A percentile compares a stretch with the other conserved stretches of the same genome.
Conservation (phyloP, 495 filamentous ascomycete species). For the Filosporella fistucella region DNA sequence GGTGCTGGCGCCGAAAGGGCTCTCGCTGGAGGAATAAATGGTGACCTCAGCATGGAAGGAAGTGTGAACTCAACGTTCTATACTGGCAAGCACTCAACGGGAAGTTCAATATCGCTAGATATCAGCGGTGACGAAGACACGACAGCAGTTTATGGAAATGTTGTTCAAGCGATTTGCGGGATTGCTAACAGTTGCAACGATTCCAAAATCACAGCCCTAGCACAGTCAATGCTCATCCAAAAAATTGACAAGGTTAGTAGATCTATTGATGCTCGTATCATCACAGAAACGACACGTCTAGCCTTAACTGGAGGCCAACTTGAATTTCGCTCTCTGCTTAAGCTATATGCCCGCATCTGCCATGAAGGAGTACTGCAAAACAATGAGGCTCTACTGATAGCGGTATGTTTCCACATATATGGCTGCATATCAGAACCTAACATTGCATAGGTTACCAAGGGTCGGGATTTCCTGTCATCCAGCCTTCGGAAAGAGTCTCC, state of each 20-base stretch:
- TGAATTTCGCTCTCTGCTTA: constrained; percentile 81
- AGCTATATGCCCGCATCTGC: constrained; percentile 70
- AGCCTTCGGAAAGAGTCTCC: constrained; percentile 61
- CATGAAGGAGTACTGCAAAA: constrained; percentile 67
- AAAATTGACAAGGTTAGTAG: constrained; percentile 80
- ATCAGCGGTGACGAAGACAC: constrained; percentile 70
- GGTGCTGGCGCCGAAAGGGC: constrained; percentile 39
- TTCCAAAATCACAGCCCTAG: constrained; percentile 87
- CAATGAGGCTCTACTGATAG: constrained; percentile 50
- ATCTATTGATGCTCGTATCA: constrained; percentile 74
- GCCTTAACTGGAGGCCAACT: constrained; percentile 65
- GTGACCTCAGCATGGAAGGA: constrained; percentile 25
- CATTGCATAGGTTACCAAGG: constrained; percentile 54
- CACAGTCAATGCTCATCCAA: constrained; percentile 93
- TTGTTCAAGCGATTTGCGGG: constrained; percentile 84
- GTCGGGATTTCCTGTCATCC: constrained; percentile 72
- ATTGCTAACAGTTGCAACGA: constrained; percentile 79
- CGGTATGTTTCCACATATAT: constrained; percentile 46
- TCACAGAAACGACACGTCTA: constrained; percentile 74
- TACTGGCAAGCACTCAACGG: constrained; percentile 52
- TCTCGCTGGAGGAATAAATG: constrained; percentile 21
- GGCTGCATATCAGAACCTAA: neutral
- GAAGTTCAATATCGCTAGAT: constrained; percentile 73
- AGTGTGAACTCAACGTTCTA: constrained; percentile 39
- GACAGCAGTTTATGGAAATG: constrained; percentile 64